Evolutionary conservation across 73 alveolate species (phyloP).

Genomic region (Effrenium voratum): DNA sequence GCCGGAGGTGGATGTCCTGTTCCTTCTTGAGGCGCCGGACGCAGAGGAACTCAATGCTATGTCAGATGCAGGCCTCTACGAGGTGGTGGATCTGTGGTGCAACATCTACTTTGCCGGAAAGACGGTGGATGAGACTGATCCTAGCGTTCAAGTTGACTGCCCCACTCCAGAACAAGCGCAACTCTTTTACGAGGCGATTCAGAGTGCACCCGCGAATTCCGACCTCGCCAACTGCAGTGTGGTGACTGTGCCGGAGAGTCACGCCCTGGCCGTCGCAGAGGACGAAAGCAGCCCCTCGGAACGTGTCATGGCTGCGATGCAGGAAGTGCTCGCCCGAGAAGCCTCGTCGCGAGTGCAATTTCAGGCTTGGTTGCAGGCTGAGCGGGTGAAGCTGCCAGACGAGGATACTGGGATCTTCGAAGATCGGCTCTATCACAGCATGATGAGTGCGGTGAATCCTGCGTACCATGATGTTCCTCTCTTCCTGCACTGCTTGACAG

Average conservation of each 20-base stretch:
- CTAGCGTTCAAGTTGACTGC: conserved; percentile 19
- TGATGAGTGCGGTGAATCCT: conserved; percentile 59
- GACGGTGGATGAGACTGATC: conserved; percentile 46
- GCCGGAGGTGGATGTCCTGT: conserved; percentile 67
- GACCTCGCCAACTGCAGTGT: conserved; percentile 52
- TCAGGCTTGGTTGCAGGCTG: conserved; percentile 11
- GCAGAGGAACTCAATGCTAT: conserved; percentile 51
- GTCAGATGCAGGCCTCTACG: conserved; percentile 85
- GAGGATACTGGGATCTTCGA: not conserved
- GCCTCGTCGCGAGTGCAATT: conserved; percentile 67
- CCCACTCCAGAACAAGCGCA: not conserved
- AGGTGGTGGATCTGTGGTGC: conserved; percentile 79
- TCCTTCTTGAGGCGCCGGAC: conserved; percentile 69
- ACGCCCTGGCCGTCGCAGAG: conserved; percentile 8
- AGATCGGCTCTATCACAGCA: conserved; percentile 58
- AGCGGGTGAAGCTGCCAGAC: not conserved
- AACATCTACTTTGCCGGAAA: conserved; percentile 65
- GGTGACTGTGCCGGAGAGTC: conserved; percentile 30
- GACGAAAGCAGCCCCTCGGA: not conserved
- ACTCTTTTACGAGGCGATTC: conserved; percentile 39
- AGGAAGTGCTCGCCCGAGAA: conserved; percentile 38
- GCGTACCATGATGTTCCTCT: conserved; percentile 76
- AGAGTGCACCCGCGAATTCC: not conserved
- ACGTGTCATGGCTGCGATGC: conserved; percentile 31
- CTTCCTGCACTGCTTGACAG: conserved; percentile 81